Percentiles rank a stretch among this genome's conserved stretches.
Evolutionary conservation across 768 basidiomycete species (phyloP).

Genomic region (Leccinellum albellum): DNA sequence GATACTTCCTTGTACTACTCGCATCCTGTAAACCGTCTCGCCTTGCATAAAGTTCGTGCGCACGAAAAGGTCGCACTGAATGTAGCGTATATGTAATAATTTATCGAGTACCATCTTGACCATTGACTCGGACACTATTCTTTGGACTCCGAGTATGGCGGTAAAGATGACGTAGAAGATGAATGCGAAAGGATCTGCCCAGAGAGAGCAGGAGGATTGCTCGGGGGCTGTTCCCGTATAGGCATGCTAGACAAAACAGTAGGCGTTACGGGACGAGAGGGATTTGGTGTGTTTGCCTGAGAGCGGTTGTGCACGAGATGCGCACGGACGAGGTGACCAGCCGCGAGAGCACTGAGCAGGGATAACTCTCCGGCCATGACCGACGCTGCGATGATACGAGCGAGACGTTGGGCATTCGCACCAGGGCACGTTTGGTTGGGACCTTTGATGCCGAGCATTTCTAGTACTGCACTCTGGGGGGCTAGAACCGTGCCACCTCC

Average conservation of each 20-base stretch:
- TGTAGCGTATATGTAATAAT: conserved; percentile 21
- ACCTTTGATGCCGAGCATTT: conserved; percentile 90
- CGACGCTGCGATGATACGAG: conserved; percentile 82
- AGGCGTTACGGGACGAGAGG: conserved; percentile 59
- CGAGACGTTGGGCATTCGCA: conserved; percentile 83
- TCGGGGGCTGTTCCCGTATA: conserved; percentile 24
- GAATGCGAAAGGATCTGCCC: conserved; percentile 30
- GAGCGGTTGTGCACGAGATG: conserved; percentile 92
- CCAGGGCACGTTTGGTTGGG: conserved; percentile 86
- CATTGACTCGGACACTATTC: conserved; percentile 7
- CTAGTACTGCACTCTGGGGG: conserved; percentile 86
- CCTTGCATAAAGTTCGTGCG: background rate
- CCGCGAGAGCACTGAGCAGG: conserved; percentile 87
- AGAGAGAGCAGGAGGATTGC: conserved; percentile 3
- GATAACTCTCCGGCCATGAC: conserved; percentile 99
- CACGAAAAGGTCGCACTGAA: conserved; percentile 4
- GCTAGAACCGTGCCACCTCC: conserved; percentile 93
- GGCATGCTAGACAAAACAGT: conserved; percentile 30
- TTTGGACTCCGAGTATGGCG: conserved; percentile 38
- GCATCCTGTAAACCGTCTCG: background rate
- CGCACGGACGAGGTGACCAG: conserved; percentile 90
- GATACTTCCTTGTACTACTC: no score
- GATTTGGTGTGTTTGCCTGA: conserved; percentile 72
- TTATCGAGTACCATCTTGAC: conserved; percentile 2
- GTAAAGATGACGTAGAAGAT: conserved; percentile 39